Base-by-base conservation (phyloP, 2,329 filamentous ascomycete genomes). In the Aureobasidium sp. region DNA sequence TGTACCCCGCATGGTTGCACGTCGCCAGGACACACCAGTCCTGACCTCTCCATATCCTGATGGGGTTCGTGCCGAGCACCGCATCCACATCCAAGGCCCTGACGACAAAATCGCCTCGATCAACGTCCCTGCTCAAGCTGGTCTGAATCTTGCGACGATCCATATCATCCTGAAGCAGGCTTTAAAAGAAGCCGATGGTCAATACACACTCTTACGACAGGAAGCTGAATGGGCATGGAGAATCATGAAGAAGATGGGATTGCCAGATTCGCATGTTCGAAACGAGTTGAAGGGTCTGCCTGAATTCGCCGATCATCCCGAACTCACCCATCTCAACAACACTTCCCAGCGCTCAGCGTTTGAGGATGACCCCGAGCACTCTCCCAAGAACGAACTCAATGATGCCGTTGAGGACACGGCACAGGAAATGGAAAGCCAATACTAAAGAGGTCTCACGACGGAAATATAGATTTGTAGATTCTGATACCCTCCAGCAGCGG, bases 101-200 rank as follows among this genome's bases (percentile, higher is more conserved):
- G 31, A 13, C 17, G 13, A 21, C 7, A 58, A 38, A 35, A 8
- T 19, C 7, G 50, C 47, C 1, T n/a, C 43, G 8, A 4, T 58
- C 4, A 21, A n/a, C 11, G 43, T 58, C 13, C 11, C 47, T 38
- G 19, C 43, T 27, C 54, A 46, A 15, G 27, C 31, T 10, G 25
- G 31, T 17, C 43, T 49, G 4, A 53, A 40, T 15, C n/a, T 62
- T 42, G 33, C 57, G 9, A 62, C 57, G 3, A 43, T 62, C 17
- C 46, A 23, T 10, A 27, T 57, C 27, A 43, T 62, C 23, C 17
- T 62, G 23, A 21, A 38, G 15, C 29, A 55, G 8, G 57, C 46
- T 11, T 19, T 61, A 25, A 25, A 23, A 15, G 53, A 58, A 37
- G 13, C 31, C 10, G 51, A 35, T 15, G 50, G 43, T 19, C 33